Conservation (phyloP, 345 rosid genomes). For the Aurinia saxatilis region DNA sequence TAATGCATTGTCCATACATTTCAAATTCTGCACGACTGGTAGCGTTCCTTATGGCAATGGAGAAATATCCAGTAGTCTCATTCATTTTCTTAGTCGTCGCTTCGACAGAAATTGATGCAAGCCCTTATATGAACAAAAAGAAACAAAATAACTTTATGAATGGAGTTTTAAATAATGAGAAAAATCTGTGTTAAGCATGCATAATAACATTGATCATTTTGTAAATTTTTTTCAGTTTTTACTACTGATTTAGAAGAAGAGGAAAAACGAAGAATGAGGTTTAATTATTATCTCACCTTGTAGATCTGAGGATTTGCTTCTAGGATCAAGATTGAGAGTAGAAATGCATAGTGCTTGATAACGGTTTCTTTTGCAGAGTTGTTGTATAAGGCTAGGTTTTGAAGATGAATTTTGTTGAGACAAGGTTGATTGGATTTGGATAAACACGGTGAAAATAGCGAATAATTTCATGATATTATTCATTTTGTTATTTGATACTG, state of each 20-base stretch:
- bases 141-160: not conserved
- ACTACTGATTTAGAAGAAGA: not conserved
- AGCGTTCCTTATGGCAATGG: not conserved
- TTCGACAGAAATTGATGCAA: constrained; percentile 20
- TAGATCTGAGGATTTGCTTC: constrained; percentile 15
- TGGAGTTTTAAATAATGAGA: not conserved
- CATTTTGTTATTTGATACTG: not conserved
- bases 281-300: constrained; percentile 3
- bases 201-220: no score
- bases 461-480: not conserved
- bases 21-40: not conserved
- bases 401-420: not conserved
- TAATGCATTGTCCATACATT: constrained; percentile 12
- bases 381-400: not conserved
- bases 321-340: constrained; percentile 15
- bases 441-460: not conserved
- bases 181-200: not conserved
- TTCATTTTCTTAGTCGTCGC: constrained; percentile 8
- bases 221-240: no score
- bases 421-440: not conserved
- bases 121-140: not conserved
- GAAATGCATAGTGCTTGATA: constrained; percentile 15
- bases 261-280: not conserved
- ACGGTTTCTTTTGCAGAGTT: constrained; percentile 15
- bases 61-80: not conserved